phyloP scores from a whole-genome alignment of 2,329 filamentous ascomycete genomes.

The Pseudohalonectria lignicola region DNA sequence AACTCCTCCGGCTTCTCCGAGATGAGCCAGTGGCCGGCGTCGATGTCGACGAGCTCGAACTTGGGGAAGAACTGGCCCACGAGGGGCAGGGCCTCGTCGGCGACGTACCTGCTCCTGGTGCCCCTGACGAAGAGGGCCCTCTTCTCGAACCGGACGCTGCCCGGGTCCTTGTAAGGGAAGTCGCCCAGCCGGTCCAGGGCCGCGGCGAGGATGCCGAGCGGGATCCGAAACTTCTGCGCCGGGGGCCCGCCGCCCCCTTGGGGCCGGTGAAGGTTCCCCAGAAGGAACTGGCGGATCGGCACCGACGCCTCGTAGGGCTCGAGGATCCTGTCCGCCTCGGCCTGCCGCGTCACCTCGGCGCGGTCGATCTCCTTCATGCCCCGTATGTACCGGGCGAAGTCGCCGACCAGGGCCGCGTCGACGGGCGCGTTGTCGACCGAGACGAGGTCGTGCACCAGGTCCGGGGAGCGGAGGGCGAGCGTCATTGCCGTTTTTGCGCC shows the following conservation, averaged over 20 bases:
- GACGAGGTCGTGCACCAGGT: conserved; percentile 58
- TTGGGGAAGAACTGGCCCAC: conserved; percentile 74
- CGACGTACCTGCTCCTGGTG: conserved; percentile 66
- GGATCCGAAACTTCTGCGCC: conserved; percentile 64
- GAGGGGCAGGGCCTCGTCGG: conserved; percentile 68
- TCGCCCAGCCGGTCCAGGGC: conserved; percentile 69
- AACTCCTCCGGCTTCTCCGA: conserved; percentile 80
- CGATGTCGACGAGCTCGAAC: conserved; percentile 63
- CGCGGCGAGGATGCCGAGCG: conserved; percentile 57
- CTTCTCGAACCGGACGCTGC: conserved; percentile 58
- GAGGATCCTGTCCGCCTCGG: conserved; percentile 73
- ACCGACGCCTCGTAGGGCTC: conserved; percentile 61
- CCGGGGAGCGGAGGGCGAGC: conserved; percentile 61
- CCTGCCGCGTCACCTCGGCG: conserved; percentile 53
- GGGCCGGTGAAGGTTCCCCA: conserved; percentile 67
- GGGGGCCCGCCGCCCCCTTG: conserved; percentile 9
- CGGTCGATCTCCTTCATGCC: conserved; percentile 77
- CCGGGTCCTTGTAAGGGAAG: conserved; percentile 74
- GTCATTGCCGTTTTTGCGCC: conserved; percentile 91
- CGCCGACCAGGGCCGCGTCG: conserved; percentile 61
- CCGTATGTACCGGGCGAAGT: conserved; percentile 70
- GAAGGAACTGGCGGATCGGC: conserved; percentile 77
- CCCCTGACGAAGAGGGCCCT: conserved; percentile 74
- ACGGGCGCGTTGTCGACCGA: conserved; percentile 89
- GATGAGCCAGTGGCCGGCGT: conserved; percentile 80